These are phyloP conservation scores for Pythium pectinolyticum DNA, from an alignment of 352 stramenopile species.

Conservation along the genomic window DNA sequence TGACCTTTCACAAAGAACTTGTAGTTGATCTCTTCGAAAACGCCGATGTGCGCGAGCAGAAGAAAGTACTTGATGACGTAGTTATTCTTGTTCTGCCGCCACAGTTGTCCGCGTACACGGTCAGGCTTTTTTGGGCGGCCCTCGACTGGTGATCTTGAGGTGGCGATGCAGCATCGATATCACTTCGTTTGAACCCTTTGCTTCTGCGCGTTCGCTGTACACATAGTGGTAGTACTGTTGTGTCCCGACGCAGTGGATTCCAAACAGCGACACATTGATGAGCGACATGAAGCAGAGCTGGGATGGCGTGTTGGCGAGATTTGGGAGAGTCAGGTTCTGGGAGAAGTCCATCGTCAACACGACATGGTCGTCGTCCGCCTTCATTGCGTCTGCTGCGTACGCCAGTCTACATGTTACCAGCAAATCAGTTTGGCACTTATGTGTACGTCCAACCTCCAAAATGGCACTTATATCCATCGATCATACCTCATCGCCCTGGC, in stretches of 20 bases:
- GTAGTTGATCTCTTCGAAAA: neutral
- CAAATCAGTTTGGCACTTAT: too few relatives aligned
- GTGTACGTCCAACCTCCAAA: too few relatives aligned
- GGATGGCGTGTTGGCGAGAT: constrained; percentile 5
- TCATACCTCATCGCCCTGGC: too few relatives aligned
- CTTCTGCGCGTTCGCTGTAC: constrained; percentile 5
- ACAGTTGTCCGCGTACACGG: constrained; percentile 20
- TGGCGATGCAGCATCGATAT: constrained; percentile 10
- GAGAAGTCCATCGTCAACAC: constrained; percentile 21
- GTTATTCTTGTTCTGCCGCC: constrained; percentile 25
- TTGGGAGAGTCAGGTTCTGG: constrained; percentile 1
- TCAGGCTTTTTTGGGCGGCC: neutral
- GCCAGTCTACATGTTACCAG: too few relatives aligned
- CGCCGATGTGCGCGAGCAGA: constrained; percentile 1
- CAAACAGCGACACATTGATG: constrained; percentile 11
- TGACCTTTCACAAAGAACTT: constrained; percentile 19
- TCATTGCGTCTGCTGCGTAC: too few relatives aligned
- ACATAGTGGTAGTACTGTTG: constrained; percentile 2
- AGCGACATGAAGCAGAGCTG: constrained; percentile 19
- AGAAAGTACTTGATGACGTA: constrained; percentile 14
- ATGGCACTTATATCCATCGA: too few relatives aligned
- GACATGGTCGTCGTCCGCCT: neutral
- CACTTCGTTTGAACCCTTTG: constrained; percentile 10
- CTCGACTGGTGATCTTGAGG: neutral
- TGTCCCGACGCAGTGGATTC: neutral